A percentile compares a stretch with the other conserved stretches of the same genome.
These are phyloP conservation scores for Penicillium parvum DNA, from an alignment of 495 filamentous ascomycete genomes.

Conservation along the genomic window DNA sequence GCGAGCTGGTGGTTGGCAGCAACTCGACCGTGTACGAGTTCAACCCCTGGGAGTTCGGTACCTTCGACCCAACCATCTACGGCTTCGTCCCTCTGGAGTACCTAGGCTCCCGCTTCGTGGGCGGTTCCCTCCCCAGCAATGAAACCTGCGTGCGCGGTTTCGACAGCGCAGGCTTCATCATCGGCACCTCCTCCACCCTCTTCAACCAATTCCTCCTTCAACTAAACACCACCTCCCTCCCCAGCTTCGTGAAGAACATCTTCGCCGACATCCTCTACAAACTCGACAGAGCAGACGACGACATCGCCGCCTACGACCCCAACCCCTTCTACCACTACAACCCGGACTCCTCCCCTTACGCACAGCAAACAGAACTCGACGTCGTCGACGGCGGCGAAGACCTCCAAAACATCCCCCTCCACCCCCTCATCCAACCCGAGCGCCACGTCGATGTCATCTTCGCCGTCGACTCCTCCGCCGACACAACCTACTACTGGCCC, in stretches of 20 bases:
- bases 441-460: conserved; percentile 88
- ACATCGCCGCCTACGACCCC: conserved; percentile 76
- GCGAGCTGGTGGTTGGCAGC: conserved; percentile 56
- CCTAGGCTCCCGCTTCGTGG: conserved; percentile 74
- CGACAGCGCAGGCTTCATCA: conserved; percentile 80
- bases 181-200: conserved; percentile 86
- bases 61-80: conserved; percentile 74
- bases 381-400: conserved; percentile 88
- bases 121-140: conserved; percentile 53
- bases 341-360: conserved; percentile 56
- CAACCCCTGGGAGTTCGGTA: conserved; percentile 84
- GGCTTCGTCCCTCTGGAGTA: conserved; percentile 73
- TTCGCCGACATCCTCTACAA: conserved; percentile 49
- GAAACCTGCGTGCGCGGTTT: conserved; percentile 71
- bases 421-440: conserved; percentile 76
- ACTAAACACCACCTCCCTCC: conserved; percentile 50
- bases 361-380: conserved; percentile 53
- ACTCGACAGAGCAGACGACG: conserved; percentile 56
- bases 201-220: conserved; percentile 76
- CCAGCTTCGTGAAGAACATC: conserved; percentile 48
- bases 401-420: conserved; percentile 79
- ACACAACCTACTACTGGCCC: conserved; percentile 73
- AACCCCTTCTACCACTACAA: conserved; percentile 83
- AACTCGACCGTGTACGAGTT: conserved; percentile 86
- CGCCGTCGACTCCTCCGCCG: conserved; percentile 81